These are phyloP conservation scores for Ascochyta fabae DNA, from an alignment of 2,329 filamentous ascomycete genomes.

Conservation along the genomic window DNA sequence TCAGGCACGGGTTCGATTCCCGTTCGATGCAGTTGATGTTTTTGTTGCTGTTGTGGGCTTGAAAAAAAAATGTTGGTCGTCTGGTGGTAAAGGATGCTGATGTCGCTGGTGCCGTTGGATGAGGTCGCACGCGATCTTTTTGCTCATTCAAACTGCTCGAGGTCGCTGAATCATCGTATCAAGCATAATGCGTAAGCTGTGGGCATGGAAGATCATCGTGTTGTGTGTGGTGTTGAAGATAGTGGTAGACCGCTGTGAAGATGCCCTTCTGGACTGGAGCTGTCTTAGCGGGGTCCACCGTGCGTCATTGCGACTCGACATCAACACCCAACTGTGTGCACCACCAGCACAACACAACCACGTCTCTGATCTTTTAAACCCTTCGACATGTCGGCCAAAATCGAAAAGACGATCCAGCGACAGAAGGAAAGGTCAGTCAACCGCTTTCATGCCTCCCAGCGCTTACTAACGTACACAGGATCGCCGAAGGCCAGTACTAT, in stretches of 20 bases:
- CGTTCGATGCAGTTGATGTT: slow-evolving; percentile 24
- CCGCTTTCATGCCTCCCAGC: too few relatives aligned
- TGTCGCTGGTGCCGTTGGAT: background rate
- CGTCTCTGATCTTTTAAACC: background rate
- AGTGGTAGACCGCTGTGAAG: background rate
- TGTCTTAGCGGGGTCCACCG: slow-evolving; percentile 16
- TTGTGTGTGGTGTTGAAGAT: background rate
- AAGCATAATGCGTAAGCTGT: background rate
- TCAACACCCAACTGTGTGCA: background rate
- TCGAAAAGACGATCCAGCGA: slow-evolving; percentile 74
- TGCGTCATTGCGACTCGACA: slow-evolving; percentile 27
- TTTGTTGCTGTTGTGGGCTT: background rate
- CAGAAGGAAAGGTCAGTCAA: slow-evolving; percentile 73
- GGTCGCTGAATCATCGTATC: background rate
- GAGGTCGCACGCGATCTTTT: background rate
- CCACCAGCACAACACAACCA: background rate
- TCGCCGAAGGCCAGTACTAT: slow-evolving; percentile 91
- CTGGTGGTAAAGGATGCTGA: background rate
- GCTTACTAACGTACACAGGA: slow-evolving; percentile 58
- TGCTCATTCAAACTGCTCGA: background rate
- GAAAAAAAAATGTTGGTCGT: background rate
- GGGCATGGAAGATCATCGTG: background rate
- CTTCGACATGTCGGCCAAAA: slow-evolving; percentile 55
- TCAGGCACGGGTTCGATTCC: slow-evolving; percentile 38
- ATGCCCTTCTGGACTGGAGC: background rate